phyloP scores from a whole-genome alignment of 2,329 filamentous ascomycete species.

The Pseudogymnoascus sp. region DNA sequence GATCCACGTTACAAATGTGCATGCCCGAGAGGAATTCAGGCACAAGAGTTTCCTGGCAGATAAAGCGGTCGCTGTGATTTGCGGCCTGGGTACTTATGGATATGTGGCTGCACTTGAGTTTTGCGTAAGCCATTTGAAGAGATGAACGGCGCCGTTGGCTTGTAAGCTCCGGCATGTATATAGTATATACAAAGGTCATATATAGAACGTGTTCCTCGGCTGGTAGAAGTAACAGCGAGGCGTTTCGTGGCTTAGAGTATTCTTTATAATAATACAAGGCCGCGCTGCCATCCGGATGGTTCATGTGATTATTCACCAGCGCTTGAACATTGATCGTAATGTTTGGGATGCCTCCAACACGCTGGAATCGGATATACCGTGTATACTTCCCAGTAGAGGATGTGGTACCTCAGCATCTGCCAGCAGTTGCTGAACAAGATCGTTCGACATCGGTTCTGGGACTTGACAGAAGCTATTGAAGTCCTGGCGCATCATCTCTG shows the following conservation, averaged over 20 bases:
- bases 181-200: neutral
- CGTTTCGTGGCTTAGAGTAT: neutral
- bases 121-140: slow-evolving; percentile 40
- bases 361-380: neutral
- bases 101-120: slow-evolving; percentile 55
- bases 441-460: slow-evolving; percentile 27
- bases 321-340: slow-evolving; percentile 5
- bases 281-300: neutral
- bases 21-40: slow-evolving; percentile 61
- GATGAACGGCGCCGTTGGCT: slow-evolving; percentile 25
- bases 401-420: neutral
- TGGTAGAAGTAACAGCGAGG: neutral
- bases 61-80: slow-evolving; percentile 68
- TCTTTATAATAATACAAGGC: neutral
- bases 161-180: neutral
- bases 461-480: slow-evolving; percentile 29
- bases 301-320: neutral
- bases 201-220: neutral
- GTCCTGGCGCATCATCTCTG: slow-evolving; percentile 28
- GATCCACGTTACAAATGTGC: slow-evolving; percentile 70
- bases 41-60: slow-evolving; percentile 67
- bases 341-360: slow-evolving; percentile 10
- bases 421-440: slow-evolving; percentile 26
- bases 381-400: neutral
- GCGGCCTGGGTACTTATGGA: slow-evolving; percentile 57